A percentile compares a stretch with the other conserved stretches of the same genome.
Conservation (phyloP, 2,329 filamentous ascomycete species). For the Westerdykella sp. region DNA sequence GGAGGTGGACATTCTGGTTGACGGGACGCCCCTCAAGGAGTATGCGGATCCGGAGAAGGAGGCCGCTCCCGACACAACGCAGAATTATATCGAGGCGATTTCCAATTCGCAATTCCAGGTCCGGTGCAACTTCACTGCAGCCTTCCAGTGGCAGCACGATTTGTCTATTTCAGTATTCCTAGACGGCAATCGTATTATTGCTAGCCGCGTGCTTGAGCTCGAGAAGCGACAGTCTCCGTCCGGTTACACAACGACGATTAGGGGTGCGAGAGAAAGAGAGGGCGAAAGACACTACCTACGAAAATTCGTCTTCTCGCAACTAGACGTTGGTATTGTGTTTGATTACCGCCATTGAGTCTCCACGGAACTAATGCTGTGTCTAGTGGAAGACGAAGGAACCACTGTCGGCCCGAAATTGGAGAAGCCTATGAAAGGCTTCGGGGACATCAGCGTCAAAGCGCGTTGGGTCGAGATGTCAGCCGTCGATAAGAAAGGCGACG, state of each 20-base stretch:
- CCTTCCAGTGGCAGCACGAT: conserved; percentile 5
- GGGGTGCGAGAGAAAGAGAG: neutral
- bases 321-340: conserved; percentile 7
- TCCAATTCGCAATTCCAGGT: conserved; percentile 22
- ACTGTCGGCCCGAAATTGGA: neutral
- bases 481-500: neutral
- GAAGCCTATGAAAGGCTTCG: conserved; percentile 4
- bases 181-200: conserved; percentile 13
- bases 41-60: conserved; percentile 21
- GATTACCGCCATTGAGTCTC: neutral
- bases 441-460: conserved; percentile 10
- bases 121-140: conserved; percentile 2
- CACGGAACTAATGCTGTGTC: conserved; percentile 2
- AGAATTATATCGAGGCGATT: conserved; percentile 29
- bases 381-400: conserved; percentile 5
- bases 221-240: neutral
- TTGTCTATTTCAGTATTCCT: conserved; percentile 9
- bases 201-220: conserved; percentile 2
- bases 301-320: conserved; percentile 19
- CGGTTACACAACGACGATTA: neutral
- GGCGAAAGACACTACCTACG: conserved; percentile 1
- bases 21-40: conserved; percentile 16
- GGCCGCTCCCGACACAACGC: conserved; percentile 3
- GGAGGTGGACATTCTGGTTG: conserved; percentile 14
- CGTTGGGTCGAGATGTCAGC: conserved; percentile 6